Evolutionary conservation across 345 rosid genomes (phyloP).

Genomic region (Eucalyptus shirleyi): DNA sequence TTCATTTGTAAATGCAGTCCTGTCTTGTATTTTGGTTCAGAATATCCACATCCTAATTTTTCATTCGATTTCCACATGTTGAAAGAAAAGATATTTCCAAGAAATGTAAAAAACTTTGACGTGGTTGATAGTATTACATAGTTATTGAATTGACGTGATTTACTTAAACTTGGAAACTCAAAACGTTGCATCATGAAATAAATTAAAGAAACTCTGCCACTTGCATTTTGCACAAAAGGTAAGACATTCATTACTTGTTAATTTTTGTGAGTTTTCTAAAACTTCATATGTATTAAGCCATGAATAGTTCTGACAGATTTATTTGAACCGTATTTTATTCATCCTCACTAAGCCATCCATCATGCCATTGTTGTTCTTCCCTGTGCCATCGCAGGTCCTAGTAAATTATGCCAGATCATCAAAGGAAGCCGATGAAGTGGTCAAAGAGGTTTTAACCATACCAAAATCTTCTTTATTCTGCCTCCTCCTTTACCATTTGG

Average conservation of each 20-base stretch:
- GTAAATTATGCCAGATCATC: conserved; percentile 94
- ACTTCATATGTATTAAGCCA: background rate
- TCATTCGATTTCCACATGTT: background rate
- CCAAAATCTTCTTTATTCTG: background rate
- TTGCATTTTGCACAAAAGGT: background rate
- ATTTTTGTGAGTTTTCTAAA: background rate
- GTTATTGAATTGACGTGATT: background rate
- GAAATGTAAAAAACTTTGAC: background rate
- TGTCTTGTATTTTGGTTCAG: background rate
- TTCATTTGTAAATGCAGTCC: background rate
- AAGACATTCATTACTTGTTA: background rate
- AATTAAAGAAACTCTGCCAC: background rate
- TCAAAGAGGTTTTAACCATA: conserved; percentile 42
- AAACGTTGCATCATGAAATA: background rate
- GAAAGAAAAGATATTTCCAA: background rate
- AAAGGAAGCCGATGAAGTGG: conserved; percentile 92
- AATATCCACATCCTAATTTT: background rate
- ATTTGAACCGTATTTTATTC: background rate
- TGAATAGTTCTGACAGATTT: background rate
- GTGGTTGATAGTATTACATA: background rate
- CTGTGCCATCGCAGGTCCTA: conserved; percentile 41
- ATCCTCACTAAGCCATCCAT: background rate
- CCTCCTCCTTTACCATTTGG: background rate
- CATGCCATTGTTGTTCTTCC: background rate
- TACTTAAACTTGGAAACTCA: background rate